Base-by-base conservation (phyloP, 2,329 filamentous ascomycete species). In the Setomelanomma holmii region DNA sequence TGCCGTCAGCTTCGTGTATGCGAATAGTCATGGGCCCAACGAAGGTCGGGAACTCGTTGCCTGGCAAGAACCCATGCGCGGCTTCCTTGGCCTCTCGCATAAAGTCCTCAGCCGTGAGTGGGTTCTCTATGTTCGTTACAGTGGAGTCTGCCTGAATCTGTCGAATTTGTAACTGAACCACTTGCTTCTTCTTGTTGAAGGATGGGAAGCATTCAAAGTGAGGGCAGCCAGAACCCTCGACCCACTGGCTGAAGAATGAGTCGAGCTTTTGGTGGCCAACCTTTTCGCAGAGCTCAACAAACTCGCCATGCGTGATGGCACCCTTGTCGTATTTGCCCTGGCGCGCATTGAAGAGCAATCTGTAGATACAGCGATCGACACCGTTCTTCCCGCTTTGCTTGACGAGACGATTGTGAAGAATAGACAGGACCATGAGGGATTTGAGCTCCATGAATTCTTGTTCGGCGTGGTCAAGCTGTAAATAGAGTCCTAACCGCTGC, bases 181-280 rank as follows among this genome's bases (percentile, higher is more conserved):
- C 93, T 4, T 98, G 82, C 64, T 96, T 90, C 79, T 99, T 99
- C 79, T 98, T 98, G 72, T 99, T 99, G 78, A 99, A 99, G 16
- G 88, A 85, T 61, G 96, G 93, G 34, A 87, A 89, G 42, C 96
- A 90, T 42, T 89, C 83, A 63, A 99, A 96, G 36, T 87, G 85
- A 0, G 96, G 95, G 65, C 93, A 98, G 0, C 96, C 96, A 14
- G 91, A 88, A 10, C 90, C 89, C 58, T 89, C 85, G 0, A 99
- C 85, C 93, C 93, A 99, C 70, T 99, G 93, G 38, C 88, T 86
- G 82, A 96, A 98, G 72, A 99, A 98, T 1, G 86, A 82, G 56
- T 99, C 95, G 0, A 97, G 84, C 70, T 91, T 90, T 54, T 89
- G 89, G 66, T 95, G 91, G 11, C 91, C 91, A 33, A 93, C 85